A percentile compares a stretch with the other conserved stretches of the same genome.
Evolutionary conservation across 805 yeast genomes (phyloP).

Genomic region (Blastobotrys chiropterorum): DNA sequence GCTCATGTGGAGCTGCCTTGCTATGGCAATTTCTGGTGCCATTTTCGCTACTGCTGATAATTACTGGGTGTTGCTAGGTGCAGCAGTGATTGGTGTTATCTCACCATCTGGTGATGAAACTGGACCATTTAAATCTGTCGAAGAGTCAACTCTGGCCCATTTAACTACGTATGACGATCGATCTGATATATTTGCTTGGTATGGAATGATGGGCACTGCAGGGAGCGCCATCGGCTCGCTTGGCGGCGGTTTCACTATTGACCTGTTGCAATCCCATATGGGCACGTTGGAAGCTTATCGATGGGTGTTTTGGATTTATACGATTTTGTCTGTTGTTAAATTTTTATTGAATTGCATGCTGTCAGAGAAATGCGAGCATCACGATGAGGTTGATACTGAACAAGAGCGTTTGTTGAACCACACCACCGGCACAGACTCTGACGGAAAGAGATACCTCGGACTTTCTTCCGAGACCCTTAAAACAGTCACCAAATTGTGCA

Average conservation of each 20-base stretch:
- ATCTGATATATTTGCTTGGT: conserved; percentile 55
- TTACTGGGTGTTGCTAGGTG: conserved; percentile 32
- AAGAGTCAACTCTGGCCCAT: conserved; percentile 47
- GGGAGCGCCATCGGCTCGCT: conserved; percentile 44
- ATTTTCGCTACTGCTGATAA: conserved; percentile 34
- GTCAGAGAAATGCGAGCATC: conserved; percentile 28
- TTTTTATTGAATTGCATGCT: conserved; percentile 39
- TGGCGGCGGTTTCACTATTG: conserved; percentile 33
- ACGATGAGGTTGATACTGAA: background rate
- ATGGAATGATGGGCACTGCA: conserved; percentile 43
- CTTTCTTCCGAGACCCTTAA: conserved; percentile 1
- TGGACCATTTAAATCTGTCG: conserved; percentile 54
- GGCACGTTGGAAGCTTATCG: conserved; percentile 40
- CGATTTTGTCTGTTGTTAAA: conserved; percentile 46
- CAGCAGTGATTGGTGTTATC: conserved; percentile 45
- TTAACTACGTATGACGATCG: conserved; percentile 37
- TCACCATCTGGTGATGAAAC: conserved; percentile 56
- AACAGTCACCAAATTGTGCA: conserved; percentile 15
- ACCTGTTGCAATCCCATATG: background rate
- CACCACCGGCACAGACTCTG: background rate
- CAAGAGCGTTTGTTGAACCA: background rate
- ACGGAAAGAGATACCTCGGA: background rate
- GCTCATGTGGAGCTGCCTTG: conserved; percentile 35
- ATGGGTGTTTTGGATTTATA: conserved; percentile 47
- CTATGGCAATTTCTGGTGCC: conserved; percentile 41